These are phyloP conservation scores for Pseudopithomyces chartarum DNA, from an alignment of 2,329 filamentous ascomycete species.

Conservation along the genomic window DNA sequence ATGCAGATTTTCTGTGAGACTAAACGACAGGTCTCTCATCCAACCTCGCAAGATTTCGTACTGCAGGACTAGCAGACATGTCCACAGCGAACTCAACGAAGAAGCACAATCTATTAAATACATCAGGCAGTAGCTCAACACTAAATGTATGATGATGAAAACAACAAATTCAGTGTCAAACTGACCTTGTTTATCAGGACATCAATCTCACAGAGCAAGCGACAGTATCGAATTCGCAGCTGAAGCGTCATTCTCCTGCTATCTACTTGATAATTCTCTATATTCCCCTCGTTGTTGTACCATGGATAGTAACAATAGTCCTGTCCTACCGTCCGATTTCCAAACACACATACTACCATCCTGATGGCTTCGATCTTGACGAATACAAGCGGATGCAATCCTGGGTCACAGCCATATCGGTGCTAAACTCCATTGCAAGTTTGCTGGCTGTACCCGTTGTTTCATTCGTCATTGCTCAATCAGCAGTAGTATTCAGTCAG, in stretches of 20 bases:
- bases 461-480: constrained; percentile 18
- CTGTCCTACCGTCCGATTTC: constrained; percentile 7
- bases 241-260: not conserved
- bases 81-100: no score
- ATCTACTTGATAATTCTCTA: constrained; percentile 51
- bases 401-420: constrained; percentile 11
- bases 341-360: constrained; percentile 4
- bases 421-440: constrained; percentile 14
- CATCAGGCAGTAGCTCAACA: no score
- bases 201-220: not conserved
- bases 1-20: no score
- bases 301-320: constrained; percentile 11
- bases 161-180: no score
- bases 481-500: constrained; percentile 18
- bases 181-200: not conserved
- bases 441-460: constrained; percentile 15
- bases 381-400: constrained; percentile 8
- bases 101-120: no score
- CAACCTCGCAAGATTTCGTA: no score
- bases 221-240: not conserved
- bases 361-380: not conserved
- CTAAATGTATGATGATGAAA: no score
- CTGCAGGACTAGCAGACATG: no score
- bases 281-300: constrained; percentile 7
- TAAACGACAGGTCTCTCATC: no score